phyloP scores from a whole-genome alignment of 2,329 filamentous ascomycete species.

The Colletotrichum cuscutae region DNA sequence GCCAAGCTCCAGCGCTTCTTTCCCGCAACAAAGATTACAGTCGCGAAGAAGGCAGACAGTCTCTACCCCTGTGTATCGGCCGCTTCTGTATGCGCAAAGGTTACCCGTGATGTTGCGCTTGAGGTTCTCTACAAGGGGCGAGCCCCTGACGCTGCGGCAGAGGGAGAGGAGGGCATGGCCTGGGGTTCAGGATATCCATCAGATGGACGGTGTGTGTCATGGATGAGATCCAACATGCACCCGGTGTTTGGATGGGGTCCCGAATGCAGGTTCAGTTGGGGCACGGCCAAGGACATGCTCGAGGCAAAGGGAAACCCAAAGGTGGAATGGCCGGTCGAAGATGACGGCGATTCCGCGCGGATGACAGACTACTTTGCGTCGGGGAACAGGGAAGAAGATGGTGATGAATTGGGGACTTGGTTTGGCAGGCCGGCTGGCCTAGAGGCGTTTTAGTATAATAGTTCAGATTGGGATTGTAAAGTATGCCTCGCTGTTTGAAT shows the following conservation, averaged over 20 bases:
- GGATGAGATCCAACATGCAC: constrained; percentile 90
- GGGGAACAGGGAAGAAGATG: constrained; percentile 55
- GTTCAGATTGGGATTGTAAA: constrained; percentile 11
- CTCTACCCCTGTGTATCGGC: constrained; percentile 93
- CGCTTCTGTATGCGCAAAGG: constrained; percentile 94
- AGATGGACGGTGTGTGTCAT: constrained; percentile 81
- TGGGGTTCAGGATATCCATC: constrained; percentile 97
- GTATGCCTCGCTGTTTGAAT: background rate
- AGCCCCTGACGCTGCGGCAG: constrained; percentile 41
- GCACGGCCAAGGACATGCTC: constrained; percentile 91
- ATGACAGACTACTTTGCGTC: constrained; percentile 80
- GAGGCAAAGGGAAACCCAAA: constrained; percentile 77
- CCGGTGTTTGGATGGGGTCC: constrained; percentile 94
- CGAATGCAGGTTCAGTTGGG: constrained; percentile 96
- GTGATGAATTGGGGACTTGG: constrained; percentile 80
- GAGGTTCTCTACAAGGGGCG: constrained; percentile 76
- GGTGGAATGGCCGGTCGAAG: constrained; percentile 85
- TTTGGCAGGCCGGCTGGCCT: constrained; percentile 79
- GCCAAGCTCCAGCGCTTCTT: constrained; percentile 85
- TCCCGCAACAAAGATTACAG: constrained; percentile 78
- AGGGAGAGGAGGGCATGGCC: constrained; percentile 54
- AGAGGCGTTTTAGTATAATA: constrained; percentile 70
- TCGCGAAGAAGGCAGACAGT: constrained; percentile 92
- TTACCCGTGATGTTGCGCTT: constrained; percentile 90
- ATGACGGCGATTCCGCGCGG: constrained; percentile 74